phyloP scores from a whole-genome alignment of 1,284 basidiomycete genomes.

The Rhodotorula sp. region DNA sequence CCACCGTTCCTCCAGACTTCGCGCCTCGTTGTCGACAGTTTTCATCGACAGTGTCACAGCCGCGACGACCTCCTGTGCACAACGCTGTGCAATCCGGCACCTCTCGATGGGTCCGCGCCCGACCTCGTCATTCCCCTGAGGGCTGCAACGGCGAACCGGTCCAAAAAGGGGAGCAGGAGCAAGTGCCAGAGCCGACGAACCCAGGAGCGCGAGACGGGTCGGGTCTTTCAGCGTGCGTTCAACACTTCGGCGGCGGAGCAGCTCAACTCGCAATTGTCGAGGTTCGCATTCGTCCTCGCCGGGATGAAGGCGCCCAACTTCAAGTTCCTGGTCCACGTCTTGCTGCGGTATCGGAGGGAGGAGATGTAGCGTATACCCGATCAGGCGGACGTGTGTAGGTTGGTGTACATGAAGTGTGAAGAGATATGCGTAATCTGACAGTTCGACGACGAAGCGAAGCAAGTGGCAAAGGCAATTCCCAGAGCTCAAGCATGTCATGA shows the following conservation, averaged over 20 bases:
- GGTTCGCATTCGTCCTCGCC: slow-evolving; percentile 16
- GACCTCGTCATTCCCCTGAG: slow-evolving; percentile 25
- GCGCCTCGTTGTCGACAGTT: slow-evolving; percentile 27
- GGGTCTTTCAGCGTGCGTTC: slow-evolving; percentile 26
- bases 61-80: slow-evolving; percentile 16
- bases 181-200: not conserved
- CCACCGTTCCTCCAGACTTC: slow-evolving; percentile 6
- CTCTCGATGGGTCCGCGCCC: slow-evolving; percentile 20
- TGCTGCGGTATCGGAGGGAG: slow-evolving; percentile 10
- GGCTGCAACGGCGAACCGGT: not conserved
- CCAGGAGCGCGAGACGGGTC: not conserved
- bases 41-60: slow-evolving; percentile 20
- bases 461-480: no score
- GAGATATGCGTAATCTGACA: no score
- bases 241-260: slow-evolving; percentile 36
- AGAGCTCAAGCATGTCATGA: no score
- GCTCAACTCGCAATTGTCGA: slow-evolving; percentile 24
- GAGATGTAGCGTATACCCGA: not conserved
- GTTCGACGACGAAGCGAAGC: no score
- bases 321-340: slow-evolving; percentile 15
- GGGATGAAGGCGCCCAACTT: slow-evolving; percentile 23
- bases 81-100: slow-evolving; percentile 25
- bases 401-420: no score
- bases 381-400: no score
- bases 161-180: not conserved